These are phyloP conservation scores for Phialophora chinensis DNA, from an alignment of 2,329 filamentous ascomycete genomes.

Conservation along the genomic window DNA sequence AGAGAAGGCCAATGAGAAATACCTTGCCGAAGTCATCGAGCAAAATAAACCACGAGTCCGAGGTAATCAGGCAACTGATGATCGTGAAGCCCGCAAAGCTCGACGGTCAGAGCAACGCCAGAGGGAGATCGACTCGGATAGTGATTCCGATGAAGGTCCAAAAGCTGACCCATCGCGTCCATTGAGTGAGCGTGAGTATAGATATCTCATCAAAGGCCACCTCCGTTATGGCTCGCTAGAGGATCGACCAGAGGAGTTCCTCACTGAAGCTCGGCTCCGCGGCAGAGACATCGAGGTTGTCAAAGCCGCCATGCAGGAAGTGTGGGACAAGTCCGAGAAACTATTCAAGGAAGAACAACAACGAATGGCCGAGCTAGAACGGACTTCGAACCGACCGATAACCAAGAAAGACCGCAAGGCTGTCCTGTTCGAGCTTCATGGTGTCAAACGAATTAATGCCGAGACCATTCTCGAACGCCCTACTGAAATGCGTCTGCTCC, in stretches of 20 bases:
- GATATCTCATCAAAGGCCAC: slow-evolving; percentile 87
- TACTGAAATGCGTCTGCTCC: slow-evolving; percentile 82
- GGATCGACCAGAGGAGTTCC: slow-evolving; percentile 83
- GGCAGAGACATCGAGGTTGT: slow-evolving; percentile 84
- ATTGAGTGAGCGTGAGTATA: slow-evolving; percentile 88
- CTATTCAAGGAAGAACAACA: slow-evolving; percentile 76
- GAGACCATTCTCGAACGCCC: slow-evolving; percentile 93
- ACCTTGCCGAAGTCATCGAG: slow-evolving; percentile 80
- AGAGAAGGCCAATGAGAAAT: slow-evolving; percentile 79
- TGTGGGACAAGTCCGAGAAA: slow-evolving; percentile 72
- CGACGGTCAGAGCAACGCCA: slow-evolving; percentile 72
- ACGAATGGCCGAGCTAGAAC: slow-evolving; percentile 68
- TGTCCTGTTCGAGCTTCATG: slow-evolving; percentile 90
- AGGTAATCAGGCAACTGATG: slow-evolving; percentile 60
- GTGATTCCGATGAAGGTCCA: slow-evolving; percentile 69
- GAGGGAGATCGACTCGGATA: slow-evolving; percentile 70
- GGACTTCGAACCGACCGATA: slow-evolving; percentile 74
- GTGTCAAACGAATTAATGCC: slow-evolving; percentile 93
- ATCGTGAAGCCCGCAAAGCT: slow-evolving; percentile 68
- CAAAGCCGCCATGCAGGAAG: slow-evolving; percentile 74
- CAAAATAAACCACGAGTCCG: slow-evolving; percentile 81
- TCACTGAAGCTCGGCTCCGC: slow-evolving; percentile 81
- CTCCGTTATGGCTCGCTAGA: slow-evolving; percentile 90
- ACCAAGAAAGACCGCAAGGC: slow-evolving; percentile 99
- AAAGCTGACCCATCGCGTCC: slow-evolving; percentile 83